Base-by-base conservation (phyloP, 2,329 filamentous ascomycete genomes). In the Ophiostoma australiae region DNA sequence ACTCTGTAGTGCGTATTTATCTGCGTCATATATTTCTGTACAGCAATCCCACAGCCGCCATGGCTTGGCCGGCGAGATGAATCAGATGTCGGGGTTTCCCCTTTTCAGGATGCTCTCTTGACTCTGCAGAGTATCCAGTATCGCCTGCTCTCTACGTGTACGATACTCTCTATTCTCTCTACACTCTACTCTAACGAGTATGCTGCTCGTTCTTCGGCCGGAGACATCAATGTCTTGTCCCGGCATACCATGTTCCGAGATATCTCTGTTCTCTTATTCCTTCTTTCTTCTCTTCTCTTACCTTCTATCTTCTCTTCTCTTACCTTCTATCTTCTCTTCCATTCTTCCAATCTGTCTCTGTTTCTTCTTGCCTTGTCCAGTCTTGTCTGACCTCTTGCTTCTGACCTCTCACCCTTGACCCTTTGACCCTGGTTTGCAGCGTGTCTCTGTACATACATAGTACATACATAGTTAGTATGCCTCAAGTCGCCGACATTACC, bases 401-500 rank as follows among this genome's bases (percentile, higher is more conserved):
- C 15, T 20, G 7, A n/a, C 20, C 7, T 52, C 44, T 48, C n/a
- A n/a, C n/a, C n/a, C n/a, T n/a, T n/a, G n/a, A n/a, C n/a, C n/a
- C 15, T 15, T 48, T 41, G 44, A 27, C 52, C 52, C 23, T 27
- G 11, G 11, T 8, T 17, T n/a, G 10, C 23, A 58, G 3, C 23
- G n/a, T 58, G 52, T 10, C 17, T 48, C 44, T 48, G 17, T 48
- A 20, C 37, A 58, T 33, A 23, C 44, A n/a, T n/a, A n/a, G n/a
- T n/a, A n/a, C n/a, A n/a, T n/a, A n/a, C n/a, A n/a, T n/a, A n/a
- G n/a, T n/a, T n/a, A n/a, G n/a, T n/a, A n/a, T n/a, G 44, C 41
- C 37, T 35, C 33, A 66, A 55, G 70, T 71, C 70, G 70, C 67
- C 70, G 70, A 69, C 67, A 68, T 44, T 52, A 39, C n/a, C n/a